Percentiles rank a stretch among this genome's conserved stretches.
These are phyloP conservation scores for Caryopteris hybrid DNA, from an alignment of 305 asterid genomes.

Conservation along the genomic window DNA sequence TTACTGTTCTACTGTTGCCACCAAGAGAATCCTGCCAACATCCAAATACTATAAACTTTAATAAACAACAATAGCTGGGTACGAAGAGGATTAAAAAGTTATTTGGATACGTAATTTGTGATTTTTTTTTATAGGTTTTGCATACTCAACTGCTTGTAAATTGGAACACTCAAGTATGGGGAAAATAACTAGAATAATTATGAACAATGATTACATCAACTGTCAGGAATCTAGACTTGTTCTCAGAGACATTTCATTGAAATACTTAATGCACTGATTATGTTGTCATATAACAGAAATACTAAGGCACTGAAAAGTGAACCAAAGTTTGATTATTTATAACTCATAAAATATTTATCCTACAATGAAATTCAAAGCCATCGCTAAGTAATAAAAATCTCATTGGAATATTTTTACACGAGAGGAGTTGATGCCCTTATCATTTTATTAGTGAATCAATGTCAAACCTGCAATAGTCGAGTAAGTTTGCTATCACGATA, in stretches of 20 bases:
- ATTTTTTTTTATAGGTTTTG: too few species aligned
- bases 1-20: conserved; percentile 97
- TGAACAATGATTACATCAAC: too few species aligned
- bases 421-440: neutral
- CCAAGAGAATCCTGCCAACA: conserved; percentile 96
- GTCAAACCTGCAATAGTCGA: conserved; percentile 88
- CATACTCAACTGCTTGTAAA: too few species aligned
- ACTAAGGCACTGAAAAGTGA: too few species aligned
- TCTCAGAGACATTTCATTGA: too few species aligned
- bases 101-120: too few species aligned
- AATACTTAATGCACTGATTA: too few species aligned
- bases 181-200: too few species aligned
- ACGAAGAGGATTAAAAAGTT: neutral
- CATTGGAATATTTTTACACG: neutral
- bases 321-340: neutral
- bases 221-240: too few species aligned
- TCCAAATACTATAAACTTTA: neutral
- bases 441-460: conserved; percentile 1
- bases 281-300: too few species aligned
- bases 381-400: neutral
- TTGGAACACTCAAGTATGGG: too few species aligned
- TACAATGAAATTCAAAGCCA: neutral
- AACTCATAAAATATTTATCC: neutral
- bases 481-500: conserved; percentile 99
- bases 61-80: conserved; percentile 1